Evolutionary conservation across 2,329 filamentous ascomycete species (phyloP), one percentile per base, ranked within the genome.

Genomic region (Colletotrichum somersetense): DNA sequence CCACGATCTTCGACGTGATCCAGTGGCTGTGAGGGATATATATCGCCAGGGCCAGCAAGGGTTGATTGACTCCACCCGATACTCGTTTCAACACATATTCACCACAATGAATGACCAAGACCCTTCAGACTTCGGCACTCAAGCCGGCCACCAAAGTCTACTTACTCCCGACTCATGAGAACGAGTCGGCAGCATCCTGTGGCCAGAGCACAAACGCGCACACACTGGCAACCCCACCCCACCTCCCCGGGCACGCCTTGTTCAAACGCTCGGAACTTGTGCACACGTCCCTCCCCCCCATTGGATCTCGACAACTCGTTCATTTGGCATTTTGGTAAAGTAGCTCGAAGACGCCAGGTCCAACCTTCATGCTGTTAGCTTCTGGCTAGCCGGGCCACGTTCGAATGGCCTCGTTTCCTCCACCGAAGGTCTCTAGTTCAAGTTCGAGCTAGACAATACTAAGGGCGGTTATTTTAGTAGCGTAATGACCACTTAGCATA

Each of bases 371-470:
- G 40, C 46, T 58, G n/a, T 33, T n/a, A 35, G 58, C 44, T 65
- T 33, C 44, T 20, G 64, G 20, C 62, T 55, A 57, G 23, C 23
- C 30, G 38, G 56, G 23, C 1, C 11, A 5, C 1, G 10, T 40
- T 3, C 18, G 6, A 23, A 14, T 12, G 30, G 2, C 20, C 44
- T 23, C 55, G 12, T 10, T 52, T 63, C 16, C 30, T 55, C 16
- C 69, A 69, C 59, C 64, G 69, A 72, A 72, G 69, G 66, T 72
- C 69, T 69, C 65, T 59, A 66, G 69, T 69, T 72, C 69, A 69
- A 64, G 69, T 65, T 66, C 69, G 69, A 59, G 69, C 69, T 61
- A 69, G 59, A 72, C 69, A 59, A 72, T n/a, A 1, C 1, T 12
- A 7, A 10, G 64, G 64, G 58, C 53, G 59, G 44, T n/a, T n/a